Base-by-base conservation (phyloP, 2,329 filamentous ascomycete species). In the Penicillium sp. region DNA sequence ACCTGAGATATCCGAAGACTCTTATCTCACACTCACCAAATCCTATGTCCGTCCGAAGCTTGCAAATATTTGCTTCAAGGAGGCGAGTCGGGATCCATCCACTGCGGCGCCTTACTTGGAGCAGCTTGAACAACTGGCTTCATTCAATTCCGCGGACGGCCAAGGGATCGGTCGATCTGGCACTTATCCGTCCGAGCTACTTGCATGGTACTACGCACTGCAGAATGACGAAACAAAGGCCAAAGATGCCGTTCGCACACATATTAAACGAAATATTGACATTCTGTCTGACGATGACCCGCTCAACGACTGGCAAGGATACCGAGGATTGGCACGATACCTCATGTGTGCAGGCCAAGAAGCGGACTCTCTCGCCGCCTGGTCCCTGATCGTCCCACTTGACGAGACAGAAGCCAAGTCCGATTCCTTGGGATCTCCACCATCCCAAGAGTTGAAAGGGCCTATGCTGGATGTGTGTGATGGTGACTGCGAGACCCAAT, bases 211-310 rank as follows among this genome's bases (percentile, higher is more conserved):
- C 39, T 18, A 59, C 46, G 22, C 46, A 11, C 47, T 62, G 2
- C 53, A 59, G 39, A 62, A 62, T 5, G 43, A 66, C 22, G 34
- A 54, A 4, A 38, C 53, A 27, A 59, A 62, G 45, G 57, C 59
- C 4, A 61, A 56, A 14, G 55, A 62, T 36, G 22, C 44, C 7
- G 6, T 64, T 5, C 54, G 57, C 24, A n/a, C 54, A 2, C 36
- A 60, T 18, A 46, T 68, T 49, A 66, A 66, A 49, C n/a, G 54
- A 4, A 61, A 56, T 2, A 43, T 68, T 22, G 64, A 69, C 32
- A 49, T 69, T 31, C 57, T 69, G 6, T 61, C 56, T n/a, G 67
- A 68, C 27, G 60, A 67, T 27, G 66, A 70, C 52, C 62, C 63
- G 8, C 52, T 49, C 13, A 70, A 69, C 50, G 67, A 67, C 39